phyloP scores from a whole-genome alignment of 352 stramenopile genomes.

The Pythium rishiriense region DNA sequence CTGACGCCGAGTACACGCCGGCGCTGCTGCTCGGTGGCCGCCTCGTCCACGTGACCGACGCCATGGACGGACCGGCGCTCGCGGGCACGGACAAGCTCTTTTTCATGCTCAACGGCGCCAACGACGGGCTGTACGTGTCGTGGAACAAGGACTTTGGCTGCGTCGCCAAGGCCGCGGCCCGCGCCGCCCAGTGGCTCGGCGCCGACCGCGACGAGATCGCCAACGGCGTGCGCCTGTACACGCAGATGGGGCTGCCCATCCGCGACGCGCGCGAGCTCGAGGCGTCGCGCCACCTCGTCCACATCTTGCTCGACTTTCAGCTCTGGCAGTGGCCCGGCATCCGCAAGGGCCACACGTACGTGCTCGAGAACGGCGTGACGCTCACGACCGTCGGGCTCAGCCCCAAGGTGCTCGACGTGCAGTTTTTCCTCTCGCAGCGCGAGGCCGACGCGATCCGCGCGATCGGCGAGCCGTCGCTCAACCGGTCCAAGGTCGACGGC shows the following conservation, averaged over 20 bases:
- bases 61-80: constrained; percentile 43
- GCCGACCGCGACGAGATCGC: constrained; percentile 62
- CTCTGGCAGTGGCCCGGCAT: constrained; percentile 81
- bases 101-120: constrained; percentile 84
- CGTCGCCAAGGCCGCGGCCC: constrained; percentile 39
- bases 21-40: constrained; percentile 38
- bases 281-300: constrained; percentile 58
- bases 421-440: constrained; percentile 57
- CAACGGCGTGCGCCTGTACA: constrained; percentile 77
- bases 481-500: constrained; percentile 72
- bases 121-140: constrained; percentile 75
- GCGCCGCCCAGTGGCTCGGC: constrained; percentile 59
- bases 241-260: constrained; percentile 63
- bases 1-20: constrained; percentile 37
- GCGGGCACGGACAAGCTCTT: constrained; percentile 57
- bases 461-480: constrained; percentile 45
- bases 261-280: constrained; percentile 46
- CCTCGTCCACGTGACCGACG: constrained; percentile 45
- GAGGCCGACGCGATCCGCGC: constrained; percentile 66
- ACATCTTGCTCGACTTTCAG: constrained; percentile 83
- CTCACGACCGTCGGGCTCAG: constrained; percentile 67
- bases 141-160: constrained; percentile 80
- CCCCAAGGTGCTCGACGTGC: constrained; percentile 77
- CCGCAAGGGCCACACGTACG: constrained; percentile 71
- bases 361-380: constrained; percentile 66